Conservation (phyloP, 306 rosid genomes). For the Acacia crassicarpa region DNA sequence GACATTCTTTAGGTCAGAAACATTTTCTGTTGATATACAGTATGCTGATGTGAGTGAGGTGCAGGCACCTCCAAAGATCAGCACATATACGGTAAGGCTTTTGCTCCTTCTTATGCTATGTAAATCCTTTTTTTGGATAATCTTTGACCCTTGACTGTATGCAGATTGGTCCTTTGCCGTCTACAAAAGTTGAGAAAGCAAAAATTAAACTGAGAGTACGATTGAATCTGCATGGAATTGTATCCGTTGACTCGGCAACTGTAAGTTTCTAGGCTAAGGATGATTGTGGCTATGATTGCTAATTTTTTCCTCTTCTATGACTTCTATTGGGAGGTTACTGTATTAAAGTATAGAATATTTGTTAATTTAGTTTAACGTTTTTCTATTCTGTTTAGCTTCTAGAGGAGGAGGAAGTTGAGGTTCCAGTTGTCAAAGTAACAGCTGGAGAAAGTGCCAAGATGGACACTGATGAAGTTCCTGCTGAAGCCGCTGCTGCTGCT, state of each 20-base stretch:
- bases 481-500: constrained; percentile 41
- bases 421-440: constrained; percentile 65
- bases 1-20: constrained; percentile 69
- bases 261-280: constrained; percentile 48
- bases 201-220: constrained; percentile 80
- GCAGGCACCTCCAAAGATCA: constrained; percentile 69
- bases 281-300: background rate
- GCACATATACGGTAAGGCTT: constrained; percentile 71
- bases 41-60: constrained; percentile 61
- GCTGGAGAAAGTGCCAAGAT: constrained; percentile 57
- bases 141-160: background rate
- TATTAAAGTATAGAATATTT: background rate
- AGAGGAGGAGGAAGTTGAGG: constrained; percentile 89
- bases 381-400: constrained; percentile 52
- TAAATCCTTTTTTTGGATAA: background rate
- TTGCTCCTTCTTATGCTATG: background rate
- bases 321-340: background rate
- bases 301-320: background rate
- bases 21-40: constrained; percentile 73
- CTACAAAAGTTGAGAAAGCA: constrained; percentile 56
- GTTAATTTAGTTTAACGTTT: background rate
- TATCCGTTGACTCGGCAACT: constrained; percentile 69
- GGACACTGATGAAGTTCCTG: constrained; percentile 77
- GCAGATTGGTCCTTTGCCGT: constrained; percentile 92
- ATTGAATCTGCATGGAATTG: constrained; percentile 80